Conservation (phyloP, 768 basidiomycete genomes). For the Tylopilus vinaceipallidus region DNA sequence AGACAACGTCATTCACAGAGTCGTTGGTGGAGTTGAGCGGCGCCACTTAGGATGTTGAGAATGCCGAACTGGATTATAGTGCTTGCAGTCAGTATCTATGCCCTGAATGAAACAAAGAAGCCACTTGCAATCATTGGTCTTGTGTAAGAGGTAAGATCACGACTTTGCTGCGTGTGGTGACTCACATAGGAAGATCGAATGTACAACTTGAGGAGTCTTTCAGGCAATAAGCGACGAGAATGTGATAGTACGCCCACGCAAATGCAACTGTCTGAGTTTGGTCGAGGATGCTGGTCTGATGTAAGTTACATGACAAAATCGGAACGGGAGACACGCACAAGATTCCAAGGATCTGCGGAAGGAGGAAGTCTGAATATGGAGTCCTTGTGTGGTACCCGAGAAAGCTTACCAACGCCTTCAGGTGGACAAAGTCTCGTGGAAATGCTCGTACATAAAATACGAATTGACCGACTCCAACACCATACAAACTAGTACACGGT, state of each 20-base stretch:
- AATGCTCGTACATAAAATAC: slow-evolving; percentile 18
- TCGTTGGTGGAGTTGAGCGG: not conserved
- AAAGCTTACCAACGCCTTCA: slow-evolving; percentile 18
- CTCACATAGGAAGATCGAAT: slow-evolving; percentile 5
- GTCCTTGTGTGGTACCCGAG: too few relatives aligned
- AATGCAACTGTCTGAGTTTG: not conserved
- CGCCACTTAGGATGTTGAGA: slow-evolving; percentile 3
- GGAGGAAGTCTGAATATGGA: not conserved
- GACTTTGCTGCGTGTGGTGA: not conserved
- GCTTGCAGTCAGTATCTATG: not conserved
- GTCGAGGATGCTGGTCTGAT: slow-evolving; percentile 7
- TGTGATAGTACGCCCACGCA: not conserved
- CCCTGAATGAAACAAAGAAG: not conserved
- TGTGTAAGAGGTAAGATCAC: not conserved
- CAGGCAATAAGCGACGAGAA: slow-evolving; percentile 13
- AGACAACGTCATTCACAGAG: not conserved
- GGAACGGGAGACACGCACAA: slow-evolving; percentile 6
- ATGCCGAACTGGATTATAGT: slow-evolving; percentile 1
- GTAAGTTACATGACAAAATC: not conserved
- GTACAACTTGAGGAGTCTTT: not conserved
- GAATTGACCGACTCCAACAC: slow-evolving; percentile 16
- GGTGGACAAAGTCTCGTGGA: slow-evolving; percentile 8
- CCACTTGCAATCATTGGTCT: slow-evolving; percentile 8
- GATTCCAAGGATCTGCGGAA: slow-evolving; percentile 2
- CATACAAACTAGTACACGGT: slow-evolving; percentile 16